These are phyloP conservation scores for Brassica juncea DNA, from an alignment of 345 rosid genomes.

Conservation along the genomic window DNA sequence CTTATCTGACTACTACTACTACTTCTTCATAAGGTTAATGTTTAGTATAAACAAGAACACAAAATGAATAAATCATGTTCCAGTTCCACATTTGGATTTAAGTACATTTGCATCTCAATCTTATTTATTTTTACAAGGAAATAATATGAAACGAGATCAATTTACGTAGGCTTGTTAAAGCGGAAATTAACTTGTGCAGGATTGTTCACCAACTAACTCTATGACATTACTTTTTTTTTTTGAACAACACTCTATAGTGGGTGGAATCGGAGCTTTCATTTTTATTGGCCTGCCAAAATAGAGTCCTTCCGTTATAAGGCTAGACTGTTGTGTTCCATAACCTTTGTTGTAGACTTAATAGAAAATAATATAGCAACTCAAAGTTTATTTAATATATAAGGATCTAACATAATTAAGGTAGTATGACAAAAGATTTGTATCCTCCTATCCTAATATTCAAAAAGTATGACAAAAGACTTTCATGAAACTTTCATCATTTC, in stretches of 20 bases:
- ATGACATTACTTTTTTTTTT: background rate
- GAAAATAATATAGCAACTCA: background rate
- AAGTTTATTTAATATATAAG: background rate
- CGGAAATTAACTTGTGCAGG: background rate
- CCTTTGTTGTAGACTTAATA: background rate
- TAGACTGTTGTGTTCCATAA: background rate
- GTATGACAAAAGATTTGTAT: background rate
- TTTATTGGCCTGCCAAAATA: background rate
- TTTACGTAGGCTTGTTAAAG: background rate
- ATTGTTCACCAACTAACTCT: constrained; percentile 3
- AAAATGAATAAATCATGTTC: background rate
- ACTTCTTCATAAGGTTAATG: background rate
- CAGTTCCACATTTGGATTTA: background rate
- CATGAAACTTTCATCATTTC: background rate
- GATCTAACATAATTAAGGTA: background rate
- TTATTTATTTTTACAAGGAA: no score
- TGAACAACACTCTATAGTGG: background rate
- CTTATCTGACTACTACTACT: background rate
- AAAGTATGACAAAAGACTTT: background rate
- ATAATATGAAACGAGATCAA: background rate
- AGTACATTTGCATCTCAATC: background rate
- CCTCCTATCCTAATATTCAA: no score
- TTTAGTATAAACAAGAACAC: background rate
- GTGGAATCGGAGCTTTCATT: background rate
- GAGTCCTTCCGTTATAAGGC: background rate